Evolutionary conservation across 192 early-diverging fungal species (phyloP).

Genomic region (Chytriomyces sp.): DNA sequence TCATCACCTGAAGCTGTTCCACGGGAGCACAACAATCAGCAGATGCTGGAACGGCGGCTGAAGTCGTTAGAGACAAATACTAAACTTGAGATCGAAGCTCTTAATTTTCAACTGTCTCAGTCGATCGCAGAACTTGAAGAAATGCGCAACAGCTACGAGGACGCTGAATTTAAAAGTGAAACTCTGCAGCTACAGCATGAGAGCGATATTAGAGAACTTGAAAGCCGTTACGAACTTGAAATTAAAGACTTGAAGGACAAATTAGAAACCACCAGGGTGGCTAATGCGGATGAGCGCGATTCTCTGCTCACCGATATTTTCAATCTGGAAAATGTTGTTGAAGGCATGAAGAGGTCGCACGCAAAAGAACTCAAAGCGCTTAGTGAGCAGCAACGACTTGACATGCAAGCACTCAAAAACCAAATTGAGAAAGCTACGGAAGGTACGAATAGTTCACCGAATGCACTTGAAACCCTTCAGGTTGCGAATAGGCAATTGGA

Average conservation of each 20-base stretch:
- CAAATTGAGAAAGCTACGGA: background rate
- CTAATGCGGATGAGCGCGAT: constrained; percentile 6
- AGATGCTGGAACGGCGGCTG: background rate
- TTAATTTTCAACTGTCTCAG: background rate
- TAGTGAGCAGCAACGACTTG: background rate
- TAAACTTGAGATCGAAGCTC: constrained; percentile 5
- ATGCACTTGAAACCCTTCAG: background rate
- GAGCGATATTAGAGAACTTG: background rate
- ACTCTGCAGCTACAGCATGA: background rate
- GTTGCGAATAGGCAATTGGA: background rate
- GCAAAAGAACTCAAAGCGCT: background rate
- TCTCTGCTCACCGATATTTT: constrained; percentile 2
- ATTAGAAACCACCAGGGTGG: background rate
- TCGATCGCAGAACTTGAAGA: background rate
- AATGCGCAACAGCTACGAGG: constrained; percentile 8
- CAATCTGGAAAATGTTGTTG: constrained; percentile 7
- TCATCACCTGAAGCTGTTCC: too few species aligned
- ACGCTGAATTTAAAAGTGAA: constrained; percentile 11
- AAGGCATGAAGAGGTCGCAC: background rate
- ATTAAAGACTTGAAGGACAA: constrained; percentile 8
- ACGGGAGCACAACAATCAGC: too few species aligned
- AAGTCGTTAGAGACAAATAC: background rate
- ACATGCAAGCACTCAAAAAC: background rate
- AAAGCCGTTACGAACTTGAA: background rate
- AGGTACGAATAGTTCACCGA: background rate